phyloP scores from a whole-genome alignment of 768 basidiomycete genomes.

The Cystoderma amianthinum region DNA sequence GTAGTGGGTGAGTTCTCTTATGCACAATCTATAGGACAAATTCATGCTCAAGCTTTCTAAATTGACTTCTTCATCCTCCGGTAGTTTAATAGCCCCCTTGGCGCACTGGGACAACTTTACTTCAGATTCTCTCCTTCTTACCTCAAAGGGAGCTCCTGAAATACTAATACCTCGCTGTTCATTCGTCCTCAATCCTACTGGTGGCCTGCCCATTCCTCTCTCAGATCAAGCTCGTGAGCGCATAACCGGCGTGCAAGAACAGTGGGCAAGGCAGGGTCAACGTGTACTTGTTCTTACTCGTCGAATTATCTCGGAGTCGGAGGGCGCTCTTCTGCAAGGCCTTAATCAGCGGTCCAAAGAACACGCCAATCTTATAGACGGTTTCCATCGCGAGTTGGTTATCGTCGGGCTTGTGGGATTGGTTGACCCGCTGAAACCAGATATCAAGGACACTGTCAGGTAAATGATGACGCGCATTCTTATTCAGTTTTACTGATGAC shows the following conservation, averaged over 20 bases:
- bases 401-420: constrained; percentile 55
- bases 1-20: neutral
- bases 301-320: constrained; percentile 26
- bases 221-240: constrained; percentile 14
- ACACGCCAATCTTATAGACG: constrained; percentile 28
- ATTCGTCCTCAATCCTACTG: constrained; percentile 26
- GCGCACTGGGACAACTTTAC: constrained; percentile 16
- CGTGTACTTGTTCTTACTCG: constrained; percentile 60
- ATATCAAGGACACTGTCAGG: constrained; percentile 43
- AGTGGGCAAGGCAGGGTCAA: constrained; percentile 46
- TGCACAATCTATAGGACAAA: constrained; percentile 32
- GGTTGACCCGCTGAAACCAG: constrained; percentile 51
- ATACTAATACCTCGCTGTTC: constrained; percentile 34
- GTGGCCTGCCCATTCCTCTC: constrained; percentile 24
- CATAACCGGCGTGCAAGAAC: constrained; percentile 31
- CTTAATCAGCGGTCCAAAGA: constrained; percentile 29
- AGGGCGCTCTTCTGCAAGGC: constrained; percentile 21
- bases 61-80: constrained; percentile 8
- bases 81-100: constrained; percentile 13
- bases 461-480: constrained; percentile 3
- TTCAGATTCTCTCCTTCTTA: constrained; percentile 11
- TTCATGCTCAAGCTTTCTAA: constrained; percentile 41
- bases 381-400: constrained; percentile 35
- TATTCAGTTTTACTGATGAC: neutral
- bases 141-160: constrained; percentile 38